A percentile compares a stretch with the other conserved stretches of the same genome.
These are phyloP conservation scores for Candida mattraensis DNA, from an alignment of 805 yeast species.

Conservation along the genomic window DNA sequence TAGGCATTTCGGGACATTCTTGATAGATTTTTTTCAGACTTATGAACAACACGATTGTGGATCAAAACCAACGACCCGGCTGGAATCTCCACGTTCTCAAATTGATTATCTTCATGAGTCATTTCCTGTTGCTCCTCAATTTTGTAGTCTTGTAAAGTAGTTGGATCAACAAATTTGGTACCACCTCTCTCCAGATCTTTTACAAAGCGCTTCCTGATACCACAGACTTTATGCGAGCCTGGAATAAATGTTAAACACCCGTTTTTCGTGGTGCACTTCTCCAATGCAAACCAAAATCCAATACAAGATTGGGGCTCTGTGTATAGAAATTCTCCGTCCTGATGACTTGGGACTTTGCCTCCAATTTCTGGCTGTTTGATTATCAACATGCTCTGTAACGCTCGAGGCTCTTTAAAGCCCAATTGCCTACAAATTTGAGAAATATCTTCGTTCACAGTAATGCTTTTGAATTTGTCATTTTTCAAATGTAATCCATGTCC, in stretches of 20 bases:
- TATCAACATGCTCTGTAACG: conserved; percentile 76
- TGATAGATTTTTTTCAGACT: conserved; percentile 61
- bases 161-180: conserved; percentile 49
- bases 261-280: conserved; percentile 64
- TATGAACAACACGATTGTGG: conserved; percentile 70
- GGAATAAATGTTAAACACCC: conserved; percentile 72
- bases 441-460: conserved; percentile 54
- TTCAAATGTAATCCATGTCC: conserved; percentile 75
- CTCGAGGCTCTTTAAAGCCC: conserved; percentile 61
- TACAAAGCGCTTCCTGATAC: conserved; percentile 63
- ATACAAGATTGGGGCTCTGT: conserved; percentile 70
- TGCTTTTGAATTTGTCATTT: conserved; percentile 45
- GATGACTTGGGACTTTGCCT: conserved; percentile 75
- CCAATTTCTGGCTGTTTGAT: conserved; percentile 77
- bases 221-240: conserved; percentile 62
- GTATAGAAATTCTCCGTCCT: conserved; percentile 70
- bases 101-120: conserved; percentile 41
- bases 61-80: conserved; percentile 74
- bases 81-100: conserved; percentile 55
- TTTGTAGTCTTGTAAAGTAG: conserved; percentile 21
- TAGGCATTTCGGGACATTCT: conserved; percentile 66
- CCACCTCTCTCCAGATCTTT: conserved; percentile 52
- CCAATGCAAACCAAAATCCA: conserved; percentile 82
- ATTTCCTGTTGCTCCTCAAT: conserved; percentile 26
- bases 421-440: conserved; percentile 51